Base-by-base conservation (phyloP, 306 rosid species). In the Pyrus communis region DNA sequence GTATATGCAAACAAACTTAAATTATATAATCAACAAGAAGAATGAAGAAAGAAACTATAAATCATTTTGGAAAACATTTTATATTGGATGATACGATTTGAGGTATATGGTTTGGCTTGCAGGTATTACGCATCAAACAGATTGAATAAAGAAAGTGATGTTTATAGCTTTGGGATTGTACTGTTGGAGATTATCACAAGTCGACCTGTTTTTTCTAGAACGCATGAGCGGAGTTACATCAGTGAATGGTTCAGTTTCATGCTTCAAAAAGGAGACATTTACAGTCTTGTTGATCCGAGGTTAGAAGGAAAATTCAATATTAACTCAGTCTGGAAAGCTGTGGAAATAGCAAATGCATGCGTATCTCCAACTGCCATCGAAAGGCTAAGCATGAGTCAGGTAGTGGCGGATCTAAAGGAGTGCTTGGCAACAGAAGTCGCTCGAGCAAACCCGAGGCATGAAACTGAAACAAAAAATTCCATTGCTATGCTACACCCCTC, bases 281-380 rank as follows among this genome's bases (percentile, higher is more conserved):
- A 54, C 38, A 11, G 31, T 30, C 67, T 81, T 9, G 59, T 58
- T 19, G 82, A 82, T 13, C 68, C 28, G n/a, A 82, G 76, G 64
- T 27, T 77, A 12, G 40, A 46, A 6, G 70, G 52, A 46, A 43
- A 14, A 0, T 77, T 51, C n/a, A 21, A 42, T 31, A 18, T 30
- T 3, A 82, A 42, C 46, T 78, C 79, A 4, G 69, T 55, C 9
- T 69, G 79, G 82, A 82, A 78, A 79, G 74, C 79, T n/a, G 80
- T 82, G 62, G 79, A 78, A 75, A 25, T 69, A 23, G 85, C 82
- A 31, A 49, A 78, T 64, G 54, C 33, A 30, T 30, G 33, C 33
- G 0, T 30, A 0, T 30, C 33, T 7, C n/a, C 0, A 0, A 27
- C 8, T 5, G 4, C 82, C 27, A 58, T 3, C 11, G 19, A 12